These are phyloP conservation scores for Yamadazyma kanchanaburiensis DNA, from an alignment of 1,139 yeast genomes.

Conservation along the genomic window DNA sequence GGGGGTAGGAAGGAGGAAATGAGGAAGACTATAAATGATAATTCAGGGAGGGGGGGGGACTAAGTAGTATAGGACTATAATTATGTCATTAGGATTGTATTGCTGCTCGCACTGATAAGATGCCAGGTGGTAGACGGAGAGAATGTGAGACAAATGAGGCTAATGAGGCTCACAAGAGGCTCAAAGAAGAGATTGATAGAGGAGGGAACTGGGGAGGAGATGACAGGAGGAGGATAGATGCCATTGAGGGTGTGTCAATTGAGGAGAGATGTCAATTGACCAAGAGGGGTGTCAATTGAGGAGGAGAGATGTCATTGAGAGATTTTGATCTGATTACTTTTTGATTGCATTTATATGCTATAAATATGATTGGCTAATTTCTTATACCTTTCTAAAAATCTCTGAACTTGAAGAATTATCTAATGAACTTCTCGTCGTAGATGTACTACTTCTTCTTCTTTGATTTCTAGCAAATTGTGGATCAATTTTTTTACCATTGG, in stretches of 20 bases:
- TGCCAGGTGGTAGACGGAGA: neutral
- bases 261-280: neutral
- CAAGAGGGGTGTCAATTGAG: too few relatives aligned
- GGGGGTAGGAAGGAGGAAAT: neutral
- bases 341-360: neutral
- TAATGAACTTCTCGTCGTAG: conserved; percentile 39
- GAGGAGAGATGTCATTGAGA: too few relatives aligned
- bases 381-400: conserved; percentile 8
- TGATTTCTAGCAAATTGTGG: conserved; percentile 85
- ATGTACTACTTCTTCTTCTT: conserved; percentile 66
- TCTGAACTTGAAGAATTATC: conserved; percentile 21
- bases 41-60: neutral
- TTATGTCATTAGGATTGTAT: neutral
- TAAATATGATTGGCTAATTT: neutral
- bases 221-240: too few relatives aligned
- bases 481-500: conserved; percentile 61
- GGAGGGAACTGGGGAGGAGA: neutral
- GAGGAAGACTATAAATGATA: neutral
- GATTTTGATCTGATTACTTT: too few relatives aligned
- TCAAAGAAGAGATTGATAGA: neutral
- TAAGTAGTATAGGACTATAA: neutral
- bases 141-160: neutral
- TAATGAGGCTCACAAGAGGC: too few relatives aligned
- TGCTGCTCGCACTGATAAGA: neutral
- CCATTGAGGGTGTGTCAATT: neutral